Evolutionary conservation across 345 rosid species (phyloP).

Genomic region (Salix caprea): DNA sequence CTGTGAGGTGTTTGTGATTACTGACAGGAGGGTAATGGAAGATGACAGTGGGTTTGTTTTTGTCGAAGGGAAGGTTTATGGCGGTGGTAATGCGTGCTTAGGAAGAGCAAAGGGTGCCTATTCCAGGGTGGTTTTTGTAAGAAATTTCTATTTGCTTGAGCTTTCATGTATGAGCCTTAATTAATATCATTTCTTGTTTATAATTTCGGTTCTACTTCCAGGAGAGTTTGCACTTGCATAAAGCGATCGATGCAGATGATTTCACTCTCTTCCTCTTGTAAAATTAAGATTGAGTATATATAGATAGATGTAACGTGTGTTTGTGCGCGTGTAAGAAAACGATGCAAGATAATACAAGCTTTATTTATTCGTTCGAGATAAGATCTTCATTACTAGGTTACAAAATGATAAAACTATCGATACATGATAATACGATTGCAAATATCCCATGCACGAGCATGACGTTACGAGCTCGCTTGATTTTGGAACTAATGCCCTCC

Average conservation of each 20-base stretch:
- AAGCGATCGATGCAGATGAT: background rate
- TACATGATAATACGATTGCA: background rate
- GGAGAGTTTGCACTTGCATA: background rate
- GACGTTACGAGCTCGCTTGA: background rate
- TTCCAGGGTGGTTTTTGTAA: constrained; percentile 65
- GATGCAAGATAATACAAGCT: background rate
- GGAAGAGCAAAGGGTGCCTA: constrained; percentile 79
- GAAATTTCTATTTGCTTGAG: constrained; percentile 7
- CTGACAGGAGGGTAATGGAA: constrained; percentile 53
- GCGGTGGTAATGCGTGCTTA: constrained; percentile 50
- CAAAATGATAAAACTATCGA: too few relatives aligned
- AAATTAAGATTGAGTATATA: background rate
- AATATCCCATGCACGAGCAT: background rate
- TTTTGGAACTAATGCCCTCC: constrained; percentile 4
- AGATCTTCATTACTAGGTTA: background rate
- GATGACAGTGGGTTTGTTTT: constrained; percentile 74
- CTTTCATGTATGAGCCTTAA: background rate
- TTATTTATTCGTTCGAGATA: background rate
- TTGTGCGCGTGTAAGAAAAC: background rate
- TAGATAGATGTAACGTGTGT: too few relatives aligned
- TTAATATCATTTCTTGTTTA: background rate
- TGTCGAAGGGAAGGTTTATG: constrained; percentile 63
- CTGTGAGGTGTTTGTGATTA: constrained; percentile 73
- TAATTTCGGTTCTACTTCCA: background rate
- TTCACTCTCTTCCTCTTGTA: background rate